Evolutionary conservation across 1,284 basidiomycete genomes (phyloP).

Genomic region (Ganoderma resinaceum): DNA sequence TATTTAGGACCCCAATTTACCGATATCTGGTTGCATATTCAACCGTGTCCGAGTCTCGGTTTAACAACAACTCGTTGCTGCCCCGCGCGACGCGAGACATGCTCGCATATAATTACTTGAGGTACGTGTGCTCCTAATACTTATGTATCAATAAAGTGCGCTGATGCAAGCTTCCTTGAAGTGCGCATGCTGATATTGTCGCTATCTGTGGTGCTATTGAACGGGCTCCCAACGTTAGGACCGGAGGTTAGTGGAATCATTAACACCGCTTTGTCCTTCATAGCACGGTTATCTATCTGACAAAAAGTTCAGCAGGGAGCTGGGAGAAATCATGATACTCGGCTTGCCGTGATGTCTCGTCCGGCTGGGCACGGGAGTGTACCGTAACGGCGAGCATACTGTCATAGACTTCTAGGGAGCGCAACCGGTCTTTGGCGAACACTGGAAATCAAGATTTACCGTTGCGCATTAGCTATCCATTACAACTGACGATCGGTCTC

Average conservation of each 20-base stretch:
- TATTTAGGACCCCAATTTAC: neutral
- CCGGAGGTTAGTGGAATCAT: neutral
- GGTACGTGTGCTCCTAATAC: neutral
- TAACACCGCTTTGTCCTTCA: neutral
- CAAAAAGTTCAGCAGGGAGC: neutral
- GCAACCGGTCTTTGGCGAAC: neutral
- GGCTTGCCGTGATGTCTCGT: neutral
- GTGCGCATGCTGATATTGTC: neutral
- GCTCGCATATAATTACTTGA: neutral
- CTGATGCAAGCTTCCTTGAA: neutral
- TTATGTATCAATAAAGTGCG: neutral
- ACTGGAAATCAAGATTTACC: no score
- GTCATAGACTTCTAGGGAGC: neutral
- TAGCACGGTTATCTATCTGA: neutral
- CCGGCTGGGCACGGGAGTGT: neutral
- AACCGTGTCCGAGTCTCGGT: neutral
- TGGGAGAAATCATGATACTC: neutral
- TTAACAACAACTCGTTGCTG: neutral
- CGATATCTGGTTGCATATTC: neutral
- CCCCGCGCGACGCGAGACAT: neutral
- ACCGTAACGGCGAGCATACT: neutral
- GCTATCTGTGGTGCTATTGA: neutral
- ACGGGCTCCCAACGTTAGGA: neutral
- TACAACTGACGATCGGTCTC: no score
- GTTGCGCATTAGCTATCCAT: no score